Percentiles rank a stretch among this genome's conserved stretches.
Conservation (phyloP, 768 basidiomycete genomes). For the Collybia sordida region DNA sequence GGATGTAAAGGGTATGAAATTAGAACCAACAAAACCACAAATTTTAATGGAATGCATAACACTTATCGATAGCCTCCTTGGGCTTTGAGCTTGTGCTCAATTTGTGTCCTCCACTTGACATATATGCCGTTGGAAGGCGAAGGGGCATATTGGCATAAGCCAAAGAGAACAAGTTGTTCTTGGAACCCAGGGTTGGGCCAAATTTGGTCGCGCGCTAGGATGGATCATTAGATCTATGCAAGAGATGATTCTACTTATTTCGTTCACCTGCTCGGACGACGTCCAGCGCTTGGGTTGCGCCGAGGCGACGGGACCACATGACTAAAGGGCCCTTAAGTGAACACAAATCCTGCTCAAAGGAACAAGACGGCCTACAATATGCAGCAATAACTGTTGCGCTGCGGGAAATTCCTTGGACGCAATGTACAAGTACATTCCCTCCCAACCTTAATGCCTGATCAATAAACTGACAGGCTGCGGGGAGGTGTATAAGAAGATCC, state of each 20-base stretch:
- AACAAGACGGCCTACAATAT: conserved; percentile 52
- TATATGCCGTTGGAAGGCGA: conserved; percentile 63
- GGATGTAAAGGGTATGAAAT: background rate
- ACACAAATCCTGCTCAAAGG: background rate
- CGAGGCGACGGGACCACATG: conserved; percentile 63
- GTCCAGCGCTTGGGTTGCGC: conserved; percentile 57
- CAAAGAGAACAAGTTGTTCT: conserved; percentile 75
- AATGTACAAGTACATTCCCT: conserved; percentile 66
- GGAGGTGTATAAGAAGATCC: conserved; percentile 66
- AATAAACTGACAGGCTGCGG: conserved; percentile 66
- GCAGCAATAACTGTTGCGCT: conserved; percentile 74
- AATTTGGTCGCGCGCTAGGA: conserved; percentile 69
- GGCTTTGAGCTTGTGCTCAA: conserved; percentile 48
- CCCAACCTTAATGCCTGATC: conserved; percentile 56
- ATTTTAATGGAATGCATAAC: conserved; percentile 7
- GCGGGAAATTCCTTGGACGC: conserved; percentile 64
- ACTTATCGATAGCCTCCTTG: conserved; percentile 31
- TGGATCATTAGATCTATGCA: background rate
- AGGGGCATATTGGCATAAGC: conserved; percentile 69
- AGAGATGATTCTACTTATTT: conserved; percentile 3
- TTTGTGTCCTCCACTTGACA: conserved; percentile 57
- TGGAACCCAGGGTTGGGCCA: conserved; percentile 81
- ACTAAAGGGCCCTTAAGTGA: conserved; percentile 36
- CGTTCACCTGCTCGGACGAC: conserved; percentile 56
- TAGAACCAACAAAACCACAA: background rate